Conservation (phyloP, 2,329 filamentous ascomycete species). For the Penicillium nordicum region DNA sequence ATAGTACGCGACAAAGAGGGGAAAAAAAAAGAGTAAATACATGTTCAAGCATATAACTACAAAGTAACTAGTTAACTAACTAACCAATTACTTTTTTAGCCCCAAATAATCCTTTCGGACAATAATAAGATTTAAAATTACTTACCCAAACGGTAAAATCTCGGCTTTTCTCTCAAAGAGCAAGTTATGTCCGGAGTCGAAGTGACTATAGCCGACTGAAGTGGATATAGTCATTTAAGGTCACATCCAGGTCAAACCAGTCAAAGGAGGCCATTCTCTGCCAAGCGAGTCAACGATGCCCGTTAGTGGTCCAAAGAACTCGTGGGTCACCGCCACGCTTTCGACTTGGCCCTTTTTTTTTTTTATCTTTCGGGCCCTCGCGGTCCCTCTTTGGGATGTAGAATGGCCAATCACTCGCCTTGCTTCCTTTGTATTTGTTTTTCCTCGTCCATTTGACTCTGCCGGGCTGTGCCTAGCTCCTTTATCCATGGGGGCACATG, state of each 20-base stretch:
- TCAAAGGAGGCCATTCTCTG: neutral
- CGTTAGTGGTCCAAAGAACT: slow-evolving; percentile 5
- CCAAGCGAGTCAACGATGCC: slow-evolving; percentile 8
- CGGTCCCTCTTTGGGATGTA: neutral
- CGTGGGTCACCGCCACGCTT: slow-evolving; percentile 20
- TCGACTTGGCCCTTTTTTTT: neutral
- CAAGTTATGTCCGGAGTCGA: neutral
- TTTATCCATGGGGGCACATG: neutral
- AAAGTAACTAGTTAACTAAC: neutral
- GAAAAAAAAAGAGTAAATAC: neutral
- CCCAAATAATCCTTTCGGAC: neutral
- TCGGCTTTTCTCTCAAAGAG: neutral
- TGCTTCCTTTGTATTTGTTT: slow-evolving; percentile 9
- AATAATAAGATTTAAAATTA: neutral
- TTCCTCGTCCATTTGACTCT: slow-evolving; percentile 21
- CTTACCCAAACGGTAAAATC: neutral
- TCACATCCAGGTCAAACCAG: neutral
- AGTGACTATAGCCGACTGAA: slow-evolving; percentile 4
- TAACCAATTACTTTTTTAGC: neutral
- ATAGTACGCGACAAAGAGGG: neutral
- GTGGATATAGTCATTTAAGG: slow-evolving; percentile 4
- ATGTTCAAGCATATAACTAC: neutral
- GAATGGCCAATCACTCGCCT: slow-evolving; percentile 4
- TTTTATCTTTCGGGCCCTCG: neutral
- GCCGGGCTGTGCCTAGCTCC: slow-evolving; percentile 4